These are phyloP conservation scores for Penicillium soppii DNA, from an alignment of 495 filamentous ascomycete species.

Conservation along the genomic window DNA sequence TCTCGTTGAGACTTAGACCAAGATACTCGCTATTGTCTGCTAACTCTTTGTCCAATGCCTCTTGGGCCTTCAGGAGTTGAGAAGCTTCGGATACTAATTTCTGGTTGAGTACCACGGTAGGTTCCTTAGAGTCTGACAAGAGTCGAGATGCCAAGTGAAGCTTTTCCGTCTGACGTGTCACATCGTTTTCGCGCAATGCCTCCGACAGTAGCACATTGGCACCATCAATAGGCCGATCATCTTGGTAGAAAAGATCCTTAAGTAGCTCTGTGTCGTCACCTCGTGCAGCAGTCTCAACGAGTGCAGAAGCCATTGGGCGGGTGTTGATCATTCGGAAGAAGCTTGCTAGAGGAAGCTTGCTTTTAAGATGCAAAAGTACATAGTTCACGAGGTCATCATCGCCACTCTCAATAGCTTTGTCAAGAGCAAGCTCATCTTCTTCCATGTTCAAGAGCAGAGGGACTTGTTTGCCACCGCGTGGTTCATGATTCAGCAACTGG, in stretches of 20 bases:
- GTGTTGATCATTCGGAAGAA: conserved; percentile 93
- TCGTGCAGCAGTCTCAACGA: conserved; percentile 81
- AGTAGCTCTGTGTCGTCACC: conserved; percentile 77
- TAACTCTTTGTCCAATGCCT: conserved; percentile 79
- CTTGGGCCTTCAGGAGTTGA: conserved; percentile 78
- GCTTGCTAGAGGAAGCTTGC: conserved; percentile 82
- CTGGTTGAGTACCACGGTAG: conserved; percentile 63
- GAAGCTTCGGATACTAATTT: conserved; percentile 73
- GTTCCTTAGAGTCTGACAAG: conserved; percentile 79
- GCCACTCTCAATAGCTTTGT: conserved; percentile 95
- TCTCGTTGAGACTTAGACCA: conserved; percentile 86
- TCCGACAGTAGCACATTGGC: conserved; percentile 83
- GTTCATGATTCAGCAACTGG: conserved; percentile 87
- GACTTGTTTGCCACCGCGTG: conserved; percentile 90
- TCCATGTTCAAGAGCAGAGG: conserved; percentile 94
- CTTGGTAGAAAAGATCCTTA: conserved; percentile 97
- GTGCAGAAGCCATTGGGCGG: conserved; percentile 81
- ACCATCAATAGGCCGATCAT: conserved; percentile 88
- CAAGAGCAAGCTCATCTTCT: conserved; percentile 90
- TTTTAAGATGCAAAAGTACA: conserved; percentile 84
- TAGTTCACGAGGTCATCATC: conserved; percentile 90
- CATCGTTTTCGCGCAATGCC: conserved; percentile 65
- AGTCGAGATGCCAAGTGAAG: conserved; percentile 80
- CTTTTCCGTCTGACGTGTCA: conserved; percentile 70
- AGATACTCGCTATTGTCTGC: conserved; percentile 62